Evolutionary conservation across 805 yeast genomes (phyloP), one percentile per base, ranked within the genome.

Genomic region (Sugiyamaella boreocaroliniensis): DNA sequence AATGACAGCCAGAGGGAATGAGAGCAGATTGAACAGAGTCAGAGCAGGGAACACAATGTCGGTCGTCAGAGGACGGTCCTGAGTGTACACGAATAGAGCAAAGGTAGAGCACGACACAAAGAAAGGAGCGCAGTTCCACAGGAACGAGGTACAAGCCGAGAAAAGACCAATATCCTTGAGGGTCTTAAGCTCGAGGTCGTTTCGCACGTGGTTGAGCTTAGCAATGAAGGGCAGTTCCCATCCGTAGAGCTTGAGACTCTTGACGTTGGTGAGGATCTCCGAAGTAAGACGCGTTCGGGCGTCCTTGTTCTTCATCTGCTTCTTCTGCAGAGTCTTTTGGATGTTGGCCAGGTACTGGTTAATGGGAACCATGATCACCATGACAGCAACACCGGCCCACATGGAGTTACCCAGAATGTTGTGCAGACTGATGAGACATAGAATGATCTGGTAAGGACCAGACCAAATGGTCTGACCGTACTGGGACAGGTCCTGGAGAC

Each of bases 61-160:
- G 2, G 97, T 88, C 0, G 92, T 78, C 64, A 93, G 77, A 20
- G 96, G 89, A 48, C 67, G 73, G 56, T 78, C 79, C 50, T 81
- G 77, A 42, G 82, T 70, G 51, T 76, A 74, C 20, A 85, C 85
- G 65, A 86, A 95, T 14, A 85, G 76, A 3, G 87, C 96, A 74
- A 93, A 93, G 0, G 99, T 93, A 1, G 88, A 79, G 69, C 96
- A 86, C 48, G 95, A 85, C 29, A 93, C 99, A 59, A 95, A 72
- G 65, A 86, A 87, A 32, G 99, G 98, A 44, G 96, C 88, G 63
- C 88, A 77, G 53, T 80, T 83, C 82, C 95, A 93, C 51, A 87
- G 80, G 50, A 92, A 93, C 49, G 90, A 75, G 7, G 97, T 78
- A 52, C 89, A 75, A 2, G 97, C 95, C 29, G 97, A 89, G 69